phyloP scores from a whole-genome alignment of 768 basidiomycete genomes.

The Piloderma croceum region DNA sequence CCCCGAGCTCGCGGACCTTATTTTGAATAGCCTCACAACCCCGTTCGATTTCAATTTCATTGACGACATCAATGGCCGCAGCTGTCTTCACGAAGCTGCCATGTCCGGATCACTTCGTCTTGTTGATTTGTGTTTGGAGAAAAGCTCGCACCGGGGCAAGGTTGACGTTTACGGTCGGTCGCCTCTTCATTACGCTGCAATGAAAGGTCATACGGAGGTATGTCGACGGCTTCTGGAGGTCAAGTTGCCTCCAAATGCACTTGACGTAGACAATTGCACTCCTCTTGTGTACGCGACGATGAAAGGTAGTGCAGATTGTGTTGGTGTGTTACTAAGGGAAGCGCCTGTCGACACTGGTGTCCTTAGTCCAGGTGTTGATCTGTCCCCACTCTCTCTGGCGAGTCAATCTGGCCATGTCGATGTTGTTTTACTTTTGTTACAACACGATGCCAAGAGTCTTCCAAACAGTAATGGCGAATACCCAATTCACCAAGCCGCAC shows the following conservation, averaged over 20 bases:
- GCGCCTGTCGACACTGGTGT: constrained; percentile 63
- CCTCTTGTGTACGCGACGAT: constrained; percentile 93
- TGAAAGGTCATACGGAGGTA: constrained; percentile 79
- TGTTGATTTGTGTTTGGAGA: constrained; percentile 73
- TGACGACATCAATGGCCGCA: constrained; percentile 95
- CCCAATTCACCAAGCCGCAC: constrained; percentile 92
- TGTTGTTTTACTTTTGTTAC: constrained; percentile 71
- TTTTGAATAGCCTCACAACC: constrained; percentile 56
- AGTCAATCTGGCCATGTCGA: constrained; percentile 85
- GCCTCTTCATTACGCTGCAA: constrained; percentile 91
- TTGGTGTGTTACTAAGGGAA: constrained; percentile 72
- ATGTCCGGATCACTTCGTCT: constrained; percentile 76
- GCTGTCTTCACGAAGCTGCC: constrained; percentile 89
- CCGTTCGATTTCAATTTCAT: constrained; percentile 89
- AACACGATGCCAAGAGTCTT: constrained; percentile 69
- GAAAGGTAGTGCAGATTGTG: constrained; percentile 77
- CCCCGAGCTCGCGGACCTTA: constrained; percentile 63
- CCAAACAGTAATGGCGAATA: constrained; percentile 96
- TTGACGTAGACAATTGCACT: constrained; percentile 91
- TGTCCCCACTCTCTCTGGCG: constrained; percentile 85
- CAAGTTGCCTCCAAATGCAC: constrained; percentile 55
- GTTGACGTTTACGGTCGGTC: constrained; percentile 89
- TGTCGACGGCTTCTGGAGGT: constrained; percentile 73
- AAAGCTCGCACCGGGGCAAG: constrained; percentile 63
- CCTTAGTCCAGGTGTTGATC: constrained; percentile 52